Percentiles rank a stretch among this genome's conserved stretches.
Conservation (phyloP, 1,139 yeast genomes). For the Hansenula lynferdii region DNA sequence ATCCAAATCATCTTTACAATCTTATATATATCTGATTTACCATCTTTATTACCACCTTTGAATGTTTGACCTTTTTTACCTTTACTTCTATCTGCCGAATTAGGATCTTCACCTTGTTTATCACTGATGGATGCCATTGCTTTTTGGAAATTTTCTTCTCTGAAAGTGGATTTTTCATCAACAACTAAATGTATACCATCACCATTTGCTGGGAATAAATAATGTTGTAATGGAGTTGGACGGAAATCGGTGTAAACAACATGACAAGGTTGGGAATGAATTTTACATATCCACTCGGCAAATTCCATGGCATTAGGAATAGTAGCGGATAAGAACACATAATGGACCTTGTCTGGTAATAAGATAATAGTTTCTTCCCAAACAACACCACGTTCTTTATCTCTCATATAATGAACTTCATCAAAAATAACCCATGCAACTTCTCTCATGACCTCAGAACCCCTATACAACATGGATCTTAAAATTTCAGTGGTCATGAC, state of each 20-base stretch:
- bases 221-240: slow-evolving; percentile 98
- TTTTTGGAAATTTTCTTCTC: slow-evolving; percentile 97
- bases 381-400: slow-evolving; percentile 95
- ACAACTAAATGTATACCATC: slow-evolving; percentile 97
- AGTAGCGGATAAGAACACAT: slow-evolving; percentile 88
- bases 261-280: slow-evolving; percentile 95
- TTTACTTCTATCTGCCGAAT: slow-evolving; percentile 45
- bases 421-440: slow-evolving; percentile 96
- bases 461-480: slow-evolving; percentile 88
- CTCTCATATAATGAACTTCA: slow-evolving; percentile 96
- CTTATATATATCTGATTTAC: slow-evolving; percentile 89
- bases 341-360: slow-evolving; percentile 90
- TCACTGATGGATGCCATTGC: slow-evolving; percentile 95
- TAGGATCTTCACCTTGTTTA: slow-evolving; percentile 79
- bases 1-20: slow-evolving; percentile 97
- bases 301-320: slow-evolving; percentile 98
- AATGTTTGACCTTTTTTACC: slow-evolving; percentile 82
- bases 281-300: slow-evolving; percentile 97
- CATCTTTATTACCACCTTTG: slow-evolving; percentile 84
- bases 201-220: slow-evolving; percentile 94
- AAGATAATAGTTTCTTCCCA: slow-evolving; percentile 99
- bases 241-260: slow-evolving; percentile 98
- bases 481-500: slow-evolving; percentile 98
- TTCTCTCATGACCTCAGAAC: slow-evolving; percentile 93
- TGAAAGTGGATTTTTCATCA: slow-evolving; percentile 92